Evolutionary conservation across 495 filamentous ascomycete species (phyloP), one percentile per base, ranked within the genome.

Genomic region (Terfezia boudieri): DNA sequence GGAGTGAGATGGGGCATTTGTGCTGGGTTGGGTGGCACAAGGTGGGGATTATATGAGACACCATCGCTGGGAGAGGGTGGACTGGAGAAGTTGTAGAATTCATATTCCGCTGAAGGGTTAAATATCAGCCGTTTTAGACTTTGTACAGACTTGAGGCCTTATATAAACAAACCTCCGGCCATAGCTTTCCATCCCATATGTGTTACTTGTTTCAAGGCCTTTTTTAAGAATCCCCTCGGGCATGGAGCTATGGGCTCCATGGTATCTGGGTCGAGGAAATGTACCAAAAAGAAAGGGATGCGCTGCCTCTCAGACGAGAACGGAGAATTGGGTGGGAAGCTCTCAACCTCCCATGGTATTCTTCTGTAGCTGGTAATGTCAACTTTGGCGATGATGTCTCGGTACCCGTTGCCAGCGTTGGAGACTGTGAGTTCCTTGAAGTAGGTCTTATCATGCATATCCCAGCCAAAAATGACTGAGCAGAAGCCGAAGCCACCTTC

Each of bases 391-490:
- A 95, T 74, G 20, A 98, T 67, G 66, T 98, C 90, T 50, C 82
- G 74, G 64, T 94, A 95, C 36, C 90, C 90, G 61, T 94, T 98
- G 58, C 86, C 80, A 65, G 83, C 82, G 67, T 94, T 95, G 69
- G 83, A 87, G 65, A 95, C 82, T 60, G 76, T 75, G 51, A 95
- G 76, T 68, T 95, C 88, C 54, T 73, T 71, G 64, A 78, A 79
- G 62, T 98, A 95, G 8, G 85, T 90, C 65, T 75, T 73, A 62
- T 98, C 90, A 68, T 95, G 89, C 84, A 94, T 94, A 60, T 98
- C 90, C 89, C 89, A 95, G 61, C 88, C 90, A 61, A 94, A 95
- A 37, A 98, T 76, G 54, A 95, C 86, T 4, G 83, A 89, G 72
- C 90, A 98, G 73, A 95, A 98, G 17, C 90, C 90, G 61, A 98